Evolutionary conservation across 176 grass and related monocot genomes (phyloP), one percentile per base, ranked within the genome.

Genomic region (Lolium perenne): DNA sequence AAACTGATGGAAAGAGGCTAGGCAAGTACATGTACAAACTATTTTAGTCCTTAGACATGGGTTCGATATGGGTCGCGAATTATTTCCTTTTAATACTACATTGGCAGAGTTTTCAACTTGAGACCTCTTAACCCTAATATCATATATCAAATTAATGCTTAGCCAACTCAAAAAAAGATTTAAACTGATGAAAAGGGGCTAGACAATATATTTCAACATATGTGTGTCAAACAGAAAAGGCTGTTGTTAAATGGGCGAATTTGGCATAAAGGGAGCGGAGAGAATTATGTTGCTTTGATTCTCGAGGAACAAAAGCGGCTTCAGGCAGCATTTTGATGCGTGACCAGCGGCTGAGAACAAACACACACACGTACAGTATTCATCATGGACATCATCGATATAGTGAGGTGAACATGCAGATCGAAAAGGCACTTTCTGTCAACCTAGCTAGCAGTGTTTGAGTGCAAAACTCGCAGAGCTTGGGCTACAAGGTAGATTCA

Each of bases 401-500:
- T 59, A 20, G 76, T 57, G 55, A 79, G 55, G 18, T 60, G 35
- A 78, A 60, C 54, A 78, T 61, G 76, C 25, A 38, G 72, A 18
- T 75, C 48, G 38, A 61, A 62, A 61, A 62, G n/a, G 77, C 17
- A 17, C 38, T 62, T 62, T 79, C 56, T 79, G 53, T 21, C 29
- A 8, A 41, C 29, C 75, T 58, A 78, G 53, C 75, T 58, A 78
- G 32, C 32, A 35, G 29, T 49, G n/a, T 47, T 74, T 18, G 10
- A 49, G 10, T 25, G 72, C 0, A 40, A 57, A 77, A 56, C 59
- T 62, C 23, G 23, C 26, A 63, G 23, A 67, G 53, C 53, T 78
- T 77, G 74, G 17, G 53, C 32, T 58, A 58, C 29, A 58, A 58
- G 51, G 21, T 64, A 64, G 32, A 80, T 65, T 22, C 60, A 67